Evolutionary conservation across 305 asterid species (phyloP).

Genomic region (Fraxinus greggii): DNA sequence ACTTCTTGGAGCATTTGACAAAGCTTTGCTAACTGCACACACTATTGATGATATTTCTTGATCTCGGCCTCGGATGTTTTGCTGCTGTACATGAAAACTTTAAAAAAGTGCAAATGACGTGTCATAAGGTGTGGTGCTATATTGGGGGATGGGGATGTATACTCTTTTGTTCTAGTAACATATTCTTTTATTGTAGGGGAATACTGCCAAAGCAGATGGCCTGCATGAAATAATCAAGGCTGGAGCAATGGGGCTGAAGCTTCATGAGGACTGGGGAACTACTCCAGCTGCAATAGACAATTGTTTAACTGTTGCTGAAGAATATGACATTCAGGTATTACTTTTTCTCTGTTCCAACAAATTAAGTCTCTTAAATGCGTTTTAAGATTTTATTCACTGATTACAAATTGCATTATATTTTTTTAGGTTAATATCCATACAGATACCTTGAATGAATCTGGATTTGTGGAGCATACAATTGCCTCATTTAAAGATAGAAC

Average conservation of each 20-base stretch:
- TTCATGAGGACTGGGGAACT: slow-evolving; percentile 98
- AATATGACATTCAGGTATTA: slow-evolving; percentile 75
- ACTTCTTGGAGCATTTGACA: not conserved
- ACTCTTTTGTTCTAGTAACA: not conserved
- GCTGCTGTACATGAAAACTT: not conserved
- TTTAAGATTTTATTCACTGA: slow-evolving; percentile 24
- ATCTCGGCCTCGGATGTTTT: not conserved
- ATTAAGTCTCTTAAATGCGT: slow-evolving; percentile 12
- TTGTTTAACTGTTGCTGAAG: slow-evolving; percentile 72
- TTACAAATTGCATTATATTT: slow-evolving; percentile 10
- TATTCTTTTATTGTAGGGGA: slow-evolving; percentile 48
- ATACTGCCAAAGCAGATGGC: slow-evolving; percentile 66
- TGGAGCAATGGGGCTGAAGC: slow-evolving; percentile 98
- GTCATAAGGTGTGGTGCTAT: not conserved
- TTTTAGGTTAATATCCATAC: slow-evolving; percentile 84
- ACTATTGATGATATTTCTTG: not conserved
- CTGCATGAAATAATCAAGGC: slow-evolving; percentile 78
- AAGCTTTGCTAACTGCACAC: not conserved
- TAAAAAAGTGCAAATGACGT: not conserved
- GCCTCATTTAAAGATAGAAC: slow-evolving; percentile 85
- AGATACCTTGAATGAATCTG: slow-evolving; percentile 94
- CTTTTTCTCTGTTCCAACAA: slow-evolving; percentile 28
- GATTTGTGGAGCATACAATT: slow-evolving; percentile 91
- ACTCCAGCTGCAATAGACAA: slow-evolving; percentile 91
- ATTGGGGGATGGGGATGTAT: not conserved